Evolutionary conservation across 1,284 basidiomycete species (phyloP).

Genomic region (Fistulina hepatica): DNA sequence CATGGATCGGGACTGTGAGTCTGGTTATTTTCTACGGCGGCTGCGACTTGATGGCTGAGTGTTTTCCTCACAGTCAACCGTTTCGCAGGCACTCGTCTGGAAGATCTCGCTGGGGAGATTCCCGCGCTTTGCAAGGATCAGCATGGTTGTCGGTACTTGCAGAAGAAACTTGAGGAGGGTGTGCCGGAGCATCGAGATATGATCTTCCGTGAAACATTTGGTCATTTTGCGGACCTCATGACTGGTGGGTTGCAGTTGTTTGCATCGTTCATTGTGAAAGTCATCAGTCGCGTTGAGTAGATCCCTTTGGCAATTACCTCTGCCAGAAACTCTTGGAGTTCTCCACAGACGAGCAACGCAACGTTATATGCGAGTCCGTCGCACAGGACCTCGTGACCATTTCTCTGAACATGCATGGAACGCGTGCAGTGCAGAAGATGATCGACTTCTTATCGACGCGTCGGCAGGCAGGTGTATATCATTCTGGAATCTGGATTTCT

Average conservation of each 20-base stretch:
- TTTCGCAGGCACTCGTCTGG: constrained; percentile 88
- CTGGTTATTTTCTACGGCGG: constrained; percentile 1
- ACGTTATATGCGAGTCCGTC: constrained; percentile 95
- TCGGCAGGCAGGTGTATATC: constrained; percentile 62
- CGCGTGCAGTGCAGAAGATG: constrained; percentile 99
- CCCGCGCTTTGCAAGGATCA: constrained; percentile 95
- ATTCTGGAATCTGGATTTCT: too few species aligned
- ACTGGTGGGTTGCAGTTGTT: constrained; percentile 46
- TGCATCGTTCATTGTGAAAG: neutral
- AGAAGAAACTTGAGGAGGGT: constrained; percentile 98
- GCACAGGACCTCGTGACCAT: constrained; percentile 96
- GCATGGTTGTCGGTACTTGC: constrained; percentile 96
- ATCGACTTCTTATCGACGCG: constrained; percentile 98
- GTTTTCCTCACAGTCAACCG: constrained; percentile 61
- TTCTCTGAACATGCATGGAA: constrained; percentile 99
- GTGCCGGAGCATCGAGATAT: constrained; percentile 92
- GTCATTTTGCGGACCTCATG: constrained; percentile 98
- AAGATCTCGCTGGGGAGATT: constrained; percentile 94
- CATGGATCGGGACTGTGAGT: constrained; percentile 76
- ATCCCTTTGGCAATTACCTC: constrained; percentile 99
- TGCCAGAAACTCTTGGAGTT: constrained; percentile 98
- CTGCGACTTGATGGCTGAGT: constrained; percentile 8
- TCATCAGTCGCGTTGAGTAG: constrained; percentile 35
- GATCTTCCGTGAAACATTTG: constrained; percentile 98
- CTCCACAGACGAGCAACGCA: constrained; percentile 96